Base-by-base conservation (phyloP, 345 rosid genomes). In the Eucalyptus shirleyi region DNA sequence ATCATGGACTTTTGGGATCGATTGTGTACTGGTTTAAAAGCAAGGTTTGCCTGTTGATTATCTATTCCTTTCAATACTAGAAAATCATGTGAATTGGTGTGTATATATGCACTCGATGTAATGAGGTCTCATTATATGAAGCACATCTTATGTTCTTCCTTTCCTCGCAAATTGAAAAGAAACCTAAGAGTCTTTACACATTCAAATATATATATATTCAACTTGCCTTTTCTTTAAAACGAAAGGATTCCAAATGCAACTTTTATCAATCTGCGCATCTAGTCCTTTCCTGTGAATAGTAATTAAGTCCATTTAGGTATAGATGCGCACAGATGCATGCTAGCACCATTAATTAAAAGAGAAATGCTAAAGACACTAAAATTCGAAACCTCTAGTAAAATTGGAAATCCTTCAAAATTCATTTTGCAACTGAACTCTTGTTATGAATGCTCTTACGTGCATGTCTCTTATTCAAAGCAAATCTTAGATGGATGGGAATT, bases 1-100 rank as follows among this genome's bases (percentile, higher is more conserved):
- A 89, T 98, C 93, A 97, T 98, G 97, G 96, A 95, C 12, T 94
- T 98, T 82, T 97, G 98, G 98, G 98, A 97, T 89, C 98, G 98
- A n/a, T 87, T 97, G 47, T 98, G 99, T 92, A 92, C 93, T 5
- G 95, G 95, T 60, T 89, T 98, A 85, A 94, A 92, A 91, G 99
- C 98, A 89, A 97, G 98, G 99, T 97, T 90, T 91, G 89, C 59
- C 45, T 60, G 12, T 17, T 32, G 34, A 69, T 34, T 80, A 50
- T n/a, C 34, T 21, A 21, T 28, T 88, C 51, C 32, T 87, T 59
- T 87, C 32, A 28, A 12, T 34, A 19, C 47, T 55, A 23, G 50
- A 19, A 45, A 87, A 59, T 30, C 49, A 42, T 26, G 69, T 23
- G 32, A 18, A 34, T 40, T 53, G 42, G 42, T 37, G 82, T 19